A percentile compares a stretch with the other conserved stretches of the same genome.
These are phyloP conservation scores for Pythium dissimile DNA, from an alignment of 352 stramenopile genomes.

Conservation along the genomic window DNA sequence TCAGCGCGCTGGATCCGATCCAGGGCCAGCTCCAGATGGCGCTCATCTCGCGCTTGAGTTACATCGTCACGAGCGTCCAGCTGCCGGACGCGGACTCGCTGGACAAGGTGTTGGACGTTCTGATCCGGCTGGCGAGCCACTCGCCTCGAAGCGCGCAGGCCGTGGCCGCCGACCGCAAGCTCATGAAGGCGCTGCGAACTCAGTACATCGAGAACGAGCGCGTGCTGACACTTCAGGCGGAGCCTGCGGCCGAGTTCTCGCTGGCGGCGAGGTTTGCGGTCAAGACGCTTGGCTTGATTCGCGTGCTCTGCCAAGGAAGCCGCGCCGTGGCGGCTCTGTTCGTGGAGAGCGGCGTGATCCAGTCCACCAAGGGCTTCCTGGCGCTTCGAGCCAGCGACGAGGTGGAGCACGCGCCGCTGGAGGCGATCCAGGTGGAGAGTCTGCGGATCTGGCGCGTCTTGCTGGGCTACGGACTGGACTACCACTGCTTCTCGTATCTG, in stretches of 20 bases:
- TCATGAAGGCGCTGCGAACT: constrained; percentile 19
- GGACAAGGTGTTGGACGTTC: constrained; percentile 30
- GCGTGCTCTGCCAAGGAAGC: constrained; percentile 22
- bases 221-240: constrained; percentile 22
- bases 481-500: constrained; percentile 37
- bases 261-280: background rate
- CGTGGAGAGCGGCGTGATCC: constrained; percentile 20
- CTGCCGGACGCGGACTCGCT: constrained; percentile 19
- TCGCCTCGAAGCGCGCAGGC: constrained; percentile 21
- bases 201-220: constrained; percentile 24
- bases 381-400: constrained; percentile 7
- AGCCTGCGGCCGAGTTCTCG: constrained; percentile 8
- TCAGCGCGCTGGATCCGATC: constrained; percentile 26
- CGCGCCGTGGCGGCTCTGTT: constrained; percentile 18
- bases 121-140: constrained; percentile 24
- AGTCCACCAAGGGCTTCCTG: constrained; percentile 27
- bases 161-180: constrained; percentile 5
- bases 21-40: constrained; percentile 32
- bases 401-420: background rate
- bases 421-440: constrained; percentile 24
- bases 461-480: constrained; percentile 29
- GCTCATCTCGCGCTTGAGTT: constrained; percentile 24
- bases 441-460: constrained; percentile 33
- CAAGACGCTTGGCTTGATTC: constrained; percentile 18
- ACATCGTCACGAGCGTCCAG: constrained; percentile 22